Conservation (phyloP, 164 flowering plant species). For the Magnolia officinalis region DNA sequence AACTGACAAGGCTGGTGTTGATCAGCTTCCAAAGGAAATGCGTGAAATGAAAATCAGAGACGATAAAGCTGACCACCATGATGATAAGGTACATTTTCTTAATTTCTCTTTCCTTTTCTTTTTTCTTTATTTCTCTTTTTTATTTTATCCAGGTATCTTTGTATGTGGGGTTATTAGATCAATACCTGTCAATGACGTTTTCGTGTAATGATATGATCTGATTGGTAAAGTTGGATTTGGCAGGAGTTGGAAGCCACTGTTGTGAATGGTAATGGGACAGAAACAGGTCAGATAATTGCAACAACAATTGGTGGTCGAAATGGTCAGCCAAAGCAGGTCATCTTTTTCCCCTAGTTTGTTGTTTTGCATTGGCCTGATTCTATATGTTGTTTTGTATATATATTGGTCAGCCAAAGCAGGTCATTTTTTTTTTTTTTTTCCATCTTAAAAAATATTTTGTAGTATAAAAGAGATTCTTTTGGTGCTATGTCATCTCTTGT, state of each 20-base stretch:
- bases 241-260: slow-evolving; percentile 62
- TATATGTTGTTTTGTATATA: too few species aligned
- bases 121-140: neutral
- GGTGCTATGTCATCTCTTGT: neutral
- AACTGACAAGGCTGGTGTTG: slow-evolving; percentile 39
- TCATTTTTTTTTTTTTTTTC: slow-evolving; percentile 7
- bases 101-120: neutral
- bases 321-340: slow-evolving; percentile 83
- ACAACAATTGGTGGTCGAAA: slow-evolving; percentile 70
- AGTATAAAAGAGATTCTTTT: neutral
- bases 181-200: neutral
- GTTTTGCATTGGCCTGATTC: neutral
- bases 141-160: neutral
- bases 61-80: slow-evolving; percentile 40
- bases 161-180: neutral
- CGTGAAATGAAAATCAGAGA: slow-evolving; percentile 73
- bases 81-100: slow-evolving; percentile 46
- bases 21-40: slow-evolving; percentile 74
- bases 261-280: slow-evolving; percentile 76
- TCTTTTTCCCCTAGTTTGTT: neutral
- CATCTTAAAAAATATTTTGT: neutral
- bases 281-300: slow-evolving; percentile 70
- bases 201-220: neutral
- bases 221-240: slow-evolving; percentile 10
- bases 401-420: slow-evolving; percentile 77